Base-by-base conservation (phyloP, 148 eudicot species). In the Limonium bicolor region DNA sequence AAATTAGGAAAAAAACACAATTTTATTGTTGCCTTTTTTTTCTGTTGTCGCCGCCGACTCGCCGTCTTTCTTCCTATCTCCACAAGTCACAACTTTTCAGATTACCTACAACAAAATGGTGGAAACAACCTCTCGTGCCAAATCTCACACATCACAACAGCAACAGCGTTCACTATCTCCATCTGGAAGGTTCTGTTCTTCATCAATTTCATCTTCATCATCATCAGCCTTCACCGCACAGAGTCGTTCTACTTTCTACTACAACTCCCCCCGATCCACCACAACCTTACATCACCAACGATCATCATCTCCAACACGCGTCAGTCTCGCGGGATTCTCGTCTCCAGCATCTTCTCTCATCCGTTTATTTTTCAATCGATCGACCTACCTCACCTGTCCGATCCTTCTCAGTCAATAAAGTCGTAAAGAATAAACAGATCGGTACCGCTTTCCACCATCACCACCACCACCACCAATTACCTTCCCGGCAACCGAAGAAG, bases 111-210 rank as follows among this genome's bases (percentile, higher is more conserved):
- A 68, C n/a, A 30, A 50, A 27, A 62, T 70, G 76, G 63, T 59
- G 56, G 42, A 55, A 1, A 28, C 65, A 27, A 26, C 74, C 5
- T 58, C 76, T 4, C 61, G 66, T 51, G 54, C 46, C 18, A 46
- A 42, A 44, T 43, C 49, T 15, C 34, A 26, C 22, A 4, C 46
- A 7, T 49, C 59, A 12, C 68, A 71, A 7, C 68, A n/a, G n/a
- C n/a, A n/a, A n/a, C n/a, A n/a, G n/a, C n/a, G 80, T 5, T 70
- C 80, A 2, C 50, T 47, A 17, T 74, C 80, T 0, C 76, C 80
- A 16, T 66, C 76, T 18, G 73, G 73, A 41, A 64, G 61, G 19
- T 74, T 74, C 60, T 74, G 76, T 22, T 47, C 72, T 0, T 69
- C 75, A 2, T 62, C 80, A 2, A 65, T 69, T 41, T 46, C 60